These are phyloP conservation scores for Daedaleopsis nitida DNA, from an alignment of 768 basidiomycete species.

Conservation along the genomic window DNA sequence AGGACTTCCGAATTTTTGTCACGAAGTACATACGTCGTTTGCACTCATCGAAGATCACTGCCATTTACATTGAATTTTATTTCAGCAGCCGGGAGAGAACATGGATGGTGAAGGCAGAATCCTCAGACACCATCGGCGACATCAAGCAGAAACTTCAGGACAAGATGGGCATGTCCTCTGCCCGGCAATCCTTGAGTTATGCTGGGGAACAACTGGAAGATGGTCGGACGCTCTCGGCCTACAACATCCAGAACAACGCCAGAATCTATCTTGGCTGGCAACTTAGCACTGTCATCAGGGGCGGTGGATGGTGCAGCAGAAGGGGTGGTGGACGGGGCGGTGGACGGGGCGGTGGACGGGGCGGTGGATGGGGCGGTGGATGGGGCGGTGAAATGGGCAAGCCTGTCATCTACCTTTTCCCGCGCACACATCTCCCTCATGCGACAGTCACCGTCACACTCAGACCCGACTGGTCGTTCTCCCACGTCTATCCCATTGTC, in stretches of 20 bases:
- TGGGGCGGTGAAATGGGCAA: not conserved
- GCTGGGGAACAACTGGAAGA: not conserved
- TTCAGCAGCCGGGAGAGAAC: too few relatives aligned
- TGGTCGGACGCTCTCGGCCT: not conserved
- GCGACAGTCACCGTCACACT: not conserved
- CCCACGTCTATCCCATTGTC: not conserved
- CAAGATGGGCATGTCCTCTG: not conserved
- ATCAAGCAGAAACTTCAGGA: not conserved
- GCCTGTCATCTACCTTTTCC: not conserved
- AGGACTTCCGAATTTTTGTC: too few relatives aligned
- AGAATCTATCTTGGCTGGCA: not conserved
- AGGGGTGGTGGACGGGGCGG: too few relatives aligned
- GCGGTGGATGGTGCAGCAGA: too few relatives aligned
- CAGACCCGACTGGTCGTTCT: not conserved
- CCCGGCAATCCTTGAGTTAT: not conserved
- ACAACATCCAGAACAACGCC: not conserved
- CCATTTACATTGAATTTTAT: too few relatives aligned
- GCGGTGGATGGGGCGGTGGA: not conserved
- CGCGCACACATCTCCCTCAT: not conserved
- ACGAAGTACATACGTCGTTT: too few relatives aligned
- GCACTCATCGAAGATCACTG: too few relatives aligned
- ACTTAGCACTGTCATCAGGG: not conserved
- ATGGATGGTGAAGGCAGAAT: too few relatives aligned
- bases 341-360: not conserved
- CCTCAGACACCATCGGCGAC: too few relatives aligned